phyloP scores from a whole-genome alignment of 2,329 filamentous ascomycete species.

The Colletotrichum tabaci region DNA sequence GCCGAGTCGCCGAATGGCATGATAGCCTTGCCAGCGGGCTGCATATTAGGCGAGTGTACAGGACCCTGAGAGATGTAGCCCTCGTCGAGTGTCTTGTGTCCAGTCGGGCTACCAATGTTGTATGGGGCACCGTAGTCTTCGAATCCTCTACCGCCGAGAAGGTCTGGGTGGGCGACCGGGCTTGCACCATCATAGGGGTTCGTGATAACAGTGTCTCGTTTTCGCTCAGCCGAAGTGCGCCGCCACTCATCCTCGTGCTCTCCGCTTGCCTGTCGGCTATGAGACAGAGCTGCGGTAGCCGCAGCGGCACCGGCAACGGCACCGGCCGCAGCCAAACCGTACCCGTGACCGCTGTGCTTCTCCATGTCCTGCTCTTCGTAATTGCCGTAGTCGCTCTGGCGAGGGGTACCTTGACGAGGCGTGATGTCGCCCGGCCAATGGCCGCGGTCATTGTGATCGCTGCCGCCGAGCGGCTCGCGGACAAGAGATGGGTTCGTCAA shows the following conservation, averaged over 20 bases:
- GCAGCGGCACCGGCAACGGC: conserved; percentile 69
- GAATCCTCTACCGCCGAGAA: conserved; percentile 59
- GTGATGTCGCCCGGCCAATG: conserved; percentile 50
- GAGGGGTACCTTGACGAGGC: conserved; percentile 52
- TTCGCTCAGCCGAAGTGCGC: conserved; percentile 73
- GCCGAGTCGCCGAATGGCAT: conserved; percentile 55
- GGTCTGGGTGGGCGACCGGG: conserved; percentile 71
- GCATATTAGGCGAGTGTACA: conserved; percentile 67
- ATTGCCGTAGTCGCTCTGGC: conserved; percentile 48
- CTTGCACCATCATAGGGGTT: conserved; percentile 78
- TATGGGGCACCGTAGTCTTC: conserved; percentile 61
- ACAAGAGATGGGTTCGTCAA: conserved; percentile 90
- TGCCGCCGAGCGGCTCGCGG: conserved; percentile 77
- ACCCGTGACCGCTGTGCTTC: conserved; percentile 46
- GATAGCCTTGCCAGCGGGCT: conserved; percentile 70
- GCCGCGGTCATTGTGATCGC: conserved; percentile 47
- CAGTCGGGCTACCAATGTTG: conserved; percentile 70
- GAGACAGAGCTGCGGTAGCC: conserved; percentile 61
- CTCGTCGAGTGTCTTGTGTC: conserved; percentile 80
- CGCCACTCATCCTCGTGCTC: conserved; percentile 77
- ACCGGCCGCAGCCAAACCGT: conserved; percentile 66
- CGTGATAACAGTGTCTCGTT: conserved; percentile 76
- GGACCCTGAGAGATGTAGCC: conserved; percentile 88
- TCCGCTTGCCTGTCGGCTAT: conserved; percentile 69
- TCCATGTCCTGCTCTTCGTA: conserved; percentile 49